Base-by-base conservation (phyloP, 2,329 filamentous ascomycete species). In the Beauveria medogensis region DNA sequence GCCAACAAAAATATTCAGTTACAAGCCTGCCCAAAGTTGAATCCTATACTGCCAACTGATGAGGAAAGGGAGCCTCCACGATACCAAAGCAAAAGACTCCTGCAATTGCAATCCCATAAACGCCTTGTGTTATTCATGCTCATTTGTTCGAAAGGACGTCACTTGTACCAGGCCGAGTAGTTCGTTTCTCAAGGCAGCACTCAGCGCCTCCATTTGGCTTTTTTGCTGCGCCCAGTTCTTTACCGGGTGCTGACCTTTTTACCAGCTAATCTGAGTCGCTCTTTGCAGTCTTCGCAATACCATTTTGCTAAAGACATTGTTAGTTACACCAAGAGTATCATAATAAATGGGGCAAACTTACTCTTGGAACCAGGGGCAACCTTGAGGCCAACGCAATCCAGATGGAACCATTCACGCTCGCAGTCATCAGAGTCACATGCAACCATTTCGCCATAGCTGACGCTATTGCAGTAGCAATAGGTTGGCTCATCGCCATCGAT, bases 381-480 rank as follows among this genome's bases (percentile, higher is more conserved):
- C 67, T 88, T 89, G 67, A 94, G 74, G 28, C 90, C 90, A 34
- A 91, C 90, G 72, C 90, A 94, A 55, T 87, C 88, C 55, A 94
- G 75, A 78, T 92, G 90, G 77, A 92, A 93, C 90, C 90, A 92
- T 73, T 92, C 89, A 64, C 84, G 81, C 65, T 84, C 81, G 73
- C 90, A 92, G 54, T 84, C 82, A 62, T 87, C 82, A 8, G 85
- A 85, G 70, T 92, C 90, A 69, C 89, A 92, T 2, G 87, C 90
- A 48, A 92, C 88, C 90, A 92, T 92, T 74, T 91, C 89, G 22
- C 90, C 89, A 69, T 91, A 92, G 68, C 88, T 91, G 59, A 91
- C 86, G 53, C 86, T 83, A 67, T 91, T 88, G 72, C 90, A 92
- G 74, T 90, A 90, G 72, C 90, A 91, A 72, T 92, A 92, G 16